A percentile compares a stretch with the other conserved stretches of the same genome.
Evolutionary conservation across 2,329 filamentous ascomycete species (phyloP).

Genomic region (Thyridium curvatum): DNA sequence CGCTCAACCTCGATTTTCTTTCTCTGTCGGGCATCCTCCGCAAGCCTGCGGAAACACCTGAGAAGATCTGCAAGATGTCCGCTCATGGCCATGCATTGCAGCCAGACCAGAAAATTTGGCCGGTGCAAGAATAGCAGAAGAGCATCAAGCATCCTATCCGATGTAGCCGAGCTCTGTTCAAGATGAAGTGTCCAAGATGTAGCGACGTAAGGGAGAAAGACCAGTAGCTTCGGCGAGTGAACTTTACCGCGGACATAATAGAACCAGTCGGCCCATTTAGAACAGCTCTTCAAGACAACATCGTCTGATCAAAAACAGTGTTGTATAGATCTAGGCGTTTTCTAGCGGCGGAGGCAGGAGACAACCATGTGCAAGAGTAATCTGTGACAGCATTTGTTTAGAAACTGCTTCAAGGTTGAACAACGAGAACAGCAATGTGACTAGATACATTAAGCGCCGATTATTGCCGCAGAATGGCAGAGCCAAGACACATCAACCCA

Average conservation of each 20-base stretch:
- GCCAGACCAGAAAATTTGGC: conserved; percentile 13
- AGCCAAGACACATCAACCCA: no score
- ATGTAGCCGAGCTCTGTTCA: conserved; percentile 6
- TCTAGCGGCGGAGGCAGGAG: no score
- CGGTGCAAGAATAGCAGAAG: conserved; percentile 13
- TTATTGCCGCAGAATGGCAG: no score
- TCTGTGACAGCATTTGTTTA: no score
- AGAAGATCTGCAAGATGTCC: conserved; percentile 9
- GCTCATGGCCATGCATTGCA: conserved; percentile 14
- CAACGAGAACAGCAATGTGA: no score
- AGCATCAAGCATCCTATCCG: conserved; percentile 8
- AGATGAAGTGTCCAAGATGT: conserved; percentile 14
- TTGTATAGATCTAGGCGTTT: no score
- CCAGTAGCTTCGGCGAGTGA: conserved; percentile 2
- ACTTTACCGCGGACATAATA: conserved; percentile 3
- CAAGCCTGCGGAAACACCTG: conserved; percentile 6
- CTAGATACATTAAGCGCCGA: no score
- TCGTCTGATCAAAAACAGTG: no score
- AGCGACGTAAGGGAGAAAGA: conserved; percentile 12
- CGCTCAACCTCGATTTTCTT: conserved; percentile 6
- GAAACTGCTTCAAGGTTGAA: no score
- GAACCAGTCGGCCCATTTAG: no score
- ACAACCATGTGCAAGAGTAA: no score
- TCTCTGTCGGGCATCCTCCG: conserved; percentile 2
- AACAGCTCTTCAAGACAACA: no score